Evolutionary conservation across 2,329 filamentous ascomycete species (phyloP).

Genomic region (Raffaelea ambrosiae): DNA sequence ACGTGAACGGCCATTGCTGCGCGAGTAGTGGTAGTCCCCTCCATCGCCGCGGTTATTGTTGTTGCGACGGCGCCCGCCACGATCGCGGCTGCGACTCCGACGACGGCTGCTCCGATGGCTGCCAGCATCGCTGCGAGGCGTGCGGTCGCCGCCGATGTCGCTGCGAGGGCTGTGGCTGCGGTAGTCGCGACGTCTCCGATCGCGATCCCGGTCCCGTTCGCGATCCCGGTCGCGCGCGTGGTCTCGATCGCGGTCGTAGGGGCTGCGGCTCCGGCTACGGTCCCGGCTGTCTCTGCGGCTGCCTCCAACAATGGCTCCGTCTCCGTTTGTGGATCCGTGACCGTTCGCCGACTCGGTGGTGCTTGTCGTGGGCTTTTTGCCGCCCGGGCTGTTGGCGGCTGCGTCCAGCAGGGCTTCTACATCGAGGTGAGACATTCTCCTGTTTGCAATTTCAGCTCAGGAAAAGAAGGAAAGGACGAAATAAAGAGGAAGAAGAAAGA

Average conservation of each 20-base stretch:
- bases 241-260: slow-evolving; percentile 29
- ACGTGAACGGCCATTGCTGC: slow-evolving; percentile 61
- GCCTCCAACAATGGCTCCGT: slow-evolving; percentile 6
- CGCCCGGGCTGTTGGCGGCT: slow-evolving; percentile 52
- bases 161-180: slow-evolving; percentile 45
- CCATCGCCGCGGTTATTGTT: slow-evolving; percentile 65
- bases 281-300: slow-evolving; percentile 4
- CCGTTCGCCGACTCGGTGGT: slow-evolving; percentile 16
- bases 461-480: background rate
- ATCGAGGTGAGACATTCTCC: slow-evolving; percentile 59
- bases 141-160: slow-evolving; percentile 20
- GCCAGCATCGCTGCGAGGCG: slow-evolving; percentile 66
- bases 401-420: slow-evolving; percentile 89
- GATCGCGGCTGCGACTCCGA: slow-evolving; percentile 70
- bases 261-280: slow-evolving; percentile 1
- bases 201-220: slow-evolving; percentile 16
- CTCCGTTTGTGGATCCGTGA: slow-evolving; percentile 7
- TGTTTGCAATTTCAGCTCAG: background rate
- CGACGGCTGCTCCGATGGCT: slow-evolving; percentile 76
- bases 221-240: slow-evolving; percentile 3
- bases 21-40: slow-evolving; percentile 55
- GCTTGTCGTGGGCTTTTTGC: slow-evolving; percentile 42
- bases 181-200: slow-evolving; percentile 38
- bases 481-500: background rate
- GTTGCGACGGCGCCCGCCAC: slow-evolving; percentile 60